These are phyloP conservation scores for Trifolium pratense DNA, from an alignment of 306 rosid species.

Conservation along the genomic window DNA sequence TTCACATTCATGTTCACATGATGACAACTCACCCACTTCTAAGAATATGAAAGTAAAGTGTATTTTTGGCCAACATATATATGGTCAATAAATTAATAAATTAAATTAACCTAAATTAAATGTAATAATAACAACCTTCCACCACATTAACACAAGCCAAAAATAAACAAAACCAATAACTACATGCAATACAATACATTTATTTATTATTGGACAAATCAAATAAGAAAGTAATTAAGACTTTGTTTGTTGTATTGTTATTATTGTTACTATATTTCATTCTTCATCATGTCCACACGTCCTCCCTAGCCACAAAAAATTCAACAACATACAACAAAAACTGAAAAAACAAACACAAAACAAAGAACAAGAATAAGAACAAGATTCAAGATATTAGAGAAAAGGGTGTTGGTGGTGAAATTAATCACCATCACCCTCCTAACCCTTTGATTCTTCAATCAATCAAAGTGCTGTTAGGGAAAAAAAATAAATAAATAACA, in stretches of 20 bases:
- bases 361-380: not conserved
- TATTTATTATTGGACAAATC: not conserved
- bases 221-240: not conserved
- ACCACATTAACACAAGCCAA: not conserved
- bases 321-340: not conserved
- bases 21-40: not conserved
- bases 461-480: not conserved
- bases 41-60: not conserved
- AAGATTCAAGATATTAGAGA: not conserved
- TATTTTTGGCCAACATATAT: not conserved
- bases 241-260: not conserved
- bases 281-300: not conserved
- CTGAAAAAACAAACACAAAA: not conserved
- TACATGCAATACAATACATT: not conserved
- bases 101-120: not conserved
- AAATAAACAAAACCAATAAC: not conserved
- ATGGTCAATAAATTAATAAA: not conserved
- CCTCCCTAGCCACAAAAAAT: not conserved
- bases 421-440: not conserved
- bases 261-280: not conserved
- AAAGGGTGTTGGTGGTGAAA: constrained; percentile 1
- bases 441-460: not conserved
- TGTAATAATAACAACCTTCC: not conserved
- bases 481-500: too few relatives aligned
- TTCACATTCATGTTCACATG: not conserved